Percentiles rank a stretch among this genome's conserved stretches.
These are phyloP conservation scores for Rubus parviflorus DNA, from an alignment of 306 rosid species.

Conservation along the genomic window DNA sequence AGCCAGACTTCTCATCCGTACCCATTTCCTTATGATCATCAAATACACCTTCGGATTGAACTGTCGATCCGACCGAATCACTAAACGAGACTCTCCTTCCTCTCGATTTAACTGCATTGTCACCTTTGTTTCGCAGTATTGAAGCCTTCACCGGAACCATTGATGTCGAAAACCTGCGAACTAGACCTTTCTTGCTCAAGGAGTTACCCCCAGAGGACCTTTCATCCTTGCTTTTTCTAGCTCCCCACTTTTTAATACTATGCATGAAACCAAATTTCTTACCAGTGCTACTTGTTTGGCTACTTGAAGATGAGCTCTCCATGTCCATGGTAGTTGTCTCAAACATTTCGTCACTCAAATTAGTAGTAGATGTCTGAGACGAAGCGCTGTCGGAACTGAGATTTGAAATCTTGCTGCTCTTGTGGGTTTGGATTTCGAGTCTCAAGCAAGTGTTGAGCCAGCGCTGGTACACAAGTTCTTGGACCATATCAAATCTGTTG, in stretches of 20 bases:
- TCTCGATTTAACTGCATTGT: not conserved
- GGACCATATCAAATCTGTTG: constrained; percentile 44
- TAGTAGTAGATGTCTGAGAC: constrained; percentile 30
- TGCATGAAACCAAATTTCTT: constrained; percentile 16
- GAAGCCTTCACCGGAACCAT: constrained; percentile 24
- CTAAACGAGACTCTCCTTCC: constrained; percentile 43
- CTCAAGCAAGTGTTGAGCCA: constrained; percentile 44
- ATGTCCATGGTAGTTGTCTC: constrained; percentile 30
- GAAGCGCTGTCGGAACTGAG: constrained; percentile 29
- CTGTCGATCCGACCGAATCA: constrained; percentile 34
- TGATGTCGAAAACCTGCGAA: constrained; percentile 33
- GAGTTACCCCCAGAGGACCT: constrained; percentile 1
- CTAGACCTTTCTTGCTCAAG: constrained; percentile 9
- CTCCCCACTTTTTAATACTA: constrained; percentile 26
- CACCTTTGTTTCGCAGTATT: constrained; percentile 5
- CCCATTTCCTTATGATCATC: constrained; percentile 20
- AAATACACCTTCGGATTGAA: constrained; percentile 4
- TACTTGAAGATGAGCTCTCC: constrained; percentile 39
- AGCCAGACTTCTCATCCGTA: not conserved
- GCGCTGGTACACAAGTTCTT: constrained; percentile 49
- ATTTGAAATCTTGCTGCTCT: constrained; percentile 17
- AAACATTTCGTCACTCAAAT: constrained; percentile 29
- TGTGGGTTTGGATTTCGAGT: constrained; percentile 32
- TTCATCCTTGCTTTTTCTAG: constrained; percentile 24
- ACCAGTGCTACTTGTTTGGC: constrained; percentile 31